phyloP scores from a whole-genome alignment of 495 filamentous ascomycete genomes.

The Stereocaulon alpinum region DNA sequence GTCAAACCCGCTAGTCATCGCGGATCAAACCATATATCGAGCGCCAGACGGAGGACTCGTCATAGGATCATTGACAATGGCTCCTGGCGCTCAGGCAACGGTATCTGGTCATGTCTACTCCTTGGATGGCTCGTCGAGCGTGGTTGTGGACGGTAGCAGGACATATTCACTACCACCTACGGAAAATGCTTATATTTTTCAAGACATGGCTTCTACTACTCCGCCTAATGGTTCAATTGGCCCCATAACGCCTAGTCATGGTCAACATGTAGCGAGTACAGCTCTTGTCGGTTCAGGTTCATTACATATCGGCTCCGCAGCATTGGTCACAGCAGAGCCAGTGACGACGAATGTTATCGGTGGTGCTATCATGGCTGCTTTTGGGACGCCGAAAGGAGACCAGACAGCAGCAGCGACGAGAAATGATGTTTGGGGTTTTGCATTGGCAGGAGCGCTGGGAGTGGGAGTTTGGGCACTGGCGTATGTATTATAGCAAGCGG shows the following conservation, averaged over 20 bases:
- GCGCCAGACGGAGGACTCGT: conserved; percentile 8
- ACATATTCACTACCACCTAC: conserved; percentile 11
- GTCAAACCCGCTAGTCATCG: conserved; percentile 4
- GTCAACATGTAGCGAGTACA: not conserved
- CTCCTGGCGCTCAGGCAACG: not conserved
- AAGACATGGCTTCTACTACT: not conserved
- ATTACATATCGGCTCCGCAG: conserved; percentile 1
- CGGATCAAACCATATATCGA: conserved; percentile 4
- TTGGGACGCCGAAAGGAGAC: not conserved
- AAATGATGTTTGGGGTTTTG: not conserved
- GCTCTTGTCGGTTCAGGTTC: not conserved
- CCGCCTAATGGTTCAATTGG: not conserved
- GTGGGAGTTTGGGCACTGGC: not conserved
- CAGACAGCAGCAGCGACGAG: not conserved
- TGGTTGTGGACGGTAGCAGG: conserved; percentile 2
- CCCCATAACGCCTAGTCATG: not conserved
- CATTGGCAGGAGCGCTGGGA: not conserved
- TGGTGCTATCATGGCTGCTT: not conserved
- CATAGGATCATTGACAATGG: conserved; percentile 4
- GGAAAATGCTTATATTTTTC: conserved; percentile 7
- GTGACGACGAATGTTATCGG: not conserved
- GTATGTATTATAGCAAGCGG: not conserved
- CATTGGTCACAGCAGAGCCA: not conserved
- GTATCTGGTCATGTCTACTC: conserved; percentile 4
- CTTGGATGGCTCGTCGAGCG: conserved; percentile 9